Base-by-base conservation (phyloP, 495 filamentous ascomycete genomes). In the Aspergillus bertholletiae region DNA sequence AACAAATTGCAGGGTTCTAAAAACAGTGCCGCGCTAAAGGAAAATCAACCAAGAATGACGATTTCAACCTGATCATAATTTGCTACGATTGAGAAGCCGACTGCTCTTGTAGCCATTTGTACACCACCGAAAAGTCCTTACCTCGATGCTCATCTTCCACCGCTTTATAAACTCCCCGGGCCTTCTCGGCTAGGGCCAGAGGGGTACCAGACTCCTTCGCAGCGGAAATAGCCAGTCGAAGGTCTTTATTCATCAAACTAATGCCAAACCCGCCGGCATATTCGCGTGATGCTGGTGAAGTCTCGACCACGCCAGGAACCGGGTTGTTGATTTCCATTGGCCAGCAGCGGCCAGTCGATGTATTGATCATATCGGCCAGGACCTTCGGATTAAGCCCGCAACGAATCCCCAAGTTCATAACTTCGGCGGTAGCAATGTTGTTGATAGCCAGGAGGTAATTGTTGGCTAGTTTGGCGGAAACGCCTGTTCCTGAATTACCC, bases 281-380 rank as follows among this genome's bases (percentile, higher is more conserved):
- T 7, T 84, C 89, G 20, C 84, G 80, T 35, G 76, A 79, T 0
- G 92, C 87, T 2, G 90, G 89, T 1, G 90, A 80, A 7, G 78
- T 80, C 37, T 86, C 82, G 8, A 89, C 77, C 0, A 93, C 89
- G n/a, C 88, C 90, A 37, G 89, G 88, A 9, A 96, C 89, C 1
- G 92, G 92, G 63, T 97, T 97, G 66, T 97, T 97, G 43, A 92
- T 70, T 66, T 96, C 92, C 54, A 84, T 90, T 7, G 90, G 89
- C 92, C 92, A 97, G 77, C 90, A 96, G 48, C 80, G 84, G 32
- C 92, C 92, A 1, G 89, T 95, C 45, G 87, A 89, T 18, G 85
- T 82, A 65, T 94, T 96, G 68, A 96, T 88, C 70, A 97, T 77
- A 35, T 83, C 80, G 1, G 88, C 89, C 13, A 97, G 72, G 1